Evolutionary conservation across 2,329 filamentous ascomycete genomes (phyloP).

Genomic region (Metarhizium brunneum): DNA sequence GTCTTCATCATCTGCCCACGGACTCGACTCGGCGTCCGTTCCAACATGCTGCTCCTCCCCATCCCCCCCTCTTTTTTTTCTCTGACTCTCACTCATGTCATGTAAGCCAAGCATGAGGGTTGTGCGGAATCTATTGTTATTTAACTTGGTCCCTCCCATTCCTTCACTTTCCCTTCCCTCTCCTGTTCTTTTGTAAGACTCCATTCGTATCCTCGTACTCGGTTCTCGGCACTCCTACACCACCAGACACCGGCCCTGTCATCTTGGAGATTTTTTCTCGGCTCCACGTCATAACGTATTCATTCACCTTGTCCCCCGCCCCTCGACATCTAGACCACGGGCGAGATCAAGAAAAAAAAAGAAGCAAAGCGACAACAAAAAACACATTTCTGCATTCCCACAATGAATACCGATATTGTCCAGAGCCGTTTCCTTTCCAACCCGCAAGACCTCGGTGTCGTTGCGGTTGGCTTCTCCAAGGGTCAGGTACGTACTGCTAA

Average conservation of each 20-base stretch:
- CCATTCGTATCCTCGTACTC: not conserved
- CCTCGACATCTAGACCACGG: conserved; percentile 1
- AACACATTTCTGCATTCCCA: conserved; percentile 2
- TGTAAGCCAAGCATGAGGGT: not conserved
- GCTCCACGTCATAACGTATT: not conserved
- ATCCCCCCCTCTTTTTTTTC: not conserved
- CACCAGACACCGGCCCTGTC: not conserved
- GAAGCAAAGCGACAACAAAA: not conserved
- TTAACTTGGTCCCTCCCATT: not conserved
- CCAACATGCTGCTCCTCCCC: not conserved
- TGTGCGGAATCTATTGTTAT: not conserved
- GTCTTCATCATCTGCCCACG: conserved; percentile 3
- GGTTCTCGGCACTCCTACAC: not conserved
- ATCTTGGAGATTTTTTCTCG: not conserved
- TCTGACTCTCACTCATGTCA: not conserved
- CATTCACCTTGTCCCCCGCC: not conserved
- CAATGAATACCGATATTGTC: conserved; percentile 45
- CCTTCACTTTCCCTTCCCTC: conserved; percentile 1
- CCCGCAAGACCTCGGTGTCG: conserved; percentile 74
- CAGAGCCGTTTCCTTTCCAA: conserved; percentile 69
- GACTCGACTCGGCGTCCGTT: not conserved
- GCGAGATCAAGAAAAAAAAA: conserved; percentile 3
- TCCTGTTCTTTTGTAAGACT: conserved; percentile 2
- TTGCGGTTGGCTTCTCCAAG: conserved; percentile 92
- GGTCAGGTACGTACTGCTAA: conserved; percentile 63